Evolutionary conservation across 805 yeast genomes (phyloP).

Genomic region (Candida nitratophila): DNA sequence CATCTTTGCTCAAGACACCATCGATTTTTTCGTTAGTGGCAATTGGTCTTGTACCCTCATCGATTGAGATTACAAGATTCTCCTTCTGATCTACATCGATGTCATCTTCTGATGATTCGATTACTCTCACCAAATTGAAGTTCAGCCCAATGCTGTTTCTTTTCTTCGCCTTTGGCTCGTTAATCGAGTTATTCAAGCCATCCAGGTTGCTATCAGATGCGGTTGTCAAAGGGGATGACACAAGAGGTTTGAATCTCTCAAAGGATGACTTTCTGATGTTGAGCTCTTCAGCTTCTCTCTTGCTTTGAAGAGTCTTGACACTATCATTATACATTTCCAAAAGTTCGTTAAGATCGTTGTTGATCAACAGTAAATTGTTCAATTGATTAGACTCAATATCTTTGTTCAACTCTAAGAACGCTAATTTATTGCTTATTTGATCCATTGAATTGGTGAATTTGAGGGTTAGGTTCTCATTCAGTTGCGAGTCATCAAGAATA

Average conservation of each 20-base stretch:
- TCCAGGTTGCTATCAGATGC: background rate
- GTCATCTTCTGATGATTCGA: conserved; percentile 4
- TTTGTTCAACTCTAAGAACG: background rate
- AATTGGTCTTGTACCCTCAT: background rate
- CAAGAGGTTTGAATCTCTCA: conserved; percentile 1
- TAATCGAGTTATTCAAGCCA: background rate
- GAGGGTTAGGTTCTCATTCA: background rate
- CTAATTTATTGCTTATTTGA: conserved; percentile 1
- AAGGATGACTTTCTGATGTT: background rate
- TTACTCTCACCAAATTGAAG: conserved; percentile 19
- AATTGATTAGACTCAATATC: background rate
- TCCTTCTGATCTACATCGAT: background rate
- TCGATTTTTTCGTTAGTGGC: background rate
- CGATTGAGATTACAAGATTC: background rate
- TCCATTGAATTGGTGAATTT: background rate
- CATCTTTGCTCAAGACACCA: conserved; percentile 1
- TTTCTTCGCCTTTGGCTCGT: conserved; percentile 4
- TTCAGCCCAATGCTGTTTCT: conserved; percentile 24
- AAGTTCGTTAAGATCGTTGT: background rate
- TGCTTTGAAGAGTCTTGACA: background rate
- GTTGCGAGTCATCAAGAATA: background rate
- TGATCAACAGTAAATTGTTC: background rate
- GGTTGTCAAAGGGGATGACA: background rate
- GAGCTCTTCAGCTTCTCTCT: background rate
- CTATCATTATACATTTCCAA: background rate